Percentiles rank a stretch among this genome's conserved stretches.
phyloP scores from a whole-genome alignment of 345 rosid genomes.

The Trapa bicornis region DNA sequence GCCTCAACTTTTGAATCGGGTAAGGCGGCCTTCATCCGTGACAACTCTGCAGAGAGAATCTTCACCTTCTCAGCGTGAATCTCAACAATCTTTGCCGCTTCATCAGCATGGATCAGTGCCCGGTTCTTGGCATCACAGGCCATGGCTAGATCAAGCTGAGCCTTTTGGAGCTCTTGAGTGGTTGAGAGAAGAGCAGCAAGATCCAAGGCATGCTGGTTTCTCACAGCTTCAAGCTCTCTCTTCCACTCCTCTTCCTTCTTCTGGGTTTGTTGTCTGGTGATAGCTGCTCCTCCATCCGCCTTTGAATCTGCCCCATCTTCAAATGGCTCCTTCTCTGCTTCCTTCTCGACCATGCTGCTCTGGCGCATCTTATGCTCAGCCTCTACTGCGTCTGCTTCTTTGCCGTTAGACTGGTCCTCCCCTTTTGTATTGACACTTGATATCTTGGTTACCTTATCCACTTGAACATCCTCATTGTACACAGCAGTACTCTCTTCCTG shows the following conservation, averaged over 20 bases:
- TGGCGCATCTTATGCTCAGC: conserved; percentile 93
- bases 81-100: conserved; percentile 77
- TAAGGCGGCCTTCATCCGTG: conserved; percentile 45
- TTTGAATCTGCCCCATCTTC: conserved; percentile 57
- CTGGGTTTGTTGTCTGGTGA: conserved; percentile 47
- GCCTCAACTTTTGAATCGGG: conserved; percentile 60
- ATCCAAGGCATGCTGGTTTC: conserved; percentile 76
- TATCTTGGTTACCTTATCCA: conserved; percentile 16
- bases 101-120: conserved; percentile 79
- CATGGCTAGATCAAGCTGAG: neutral
- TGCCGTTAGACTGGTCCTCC: conserved; percentile 38
- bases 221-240: conserved; percentile 60
- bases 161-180: conserved; percentile 1
- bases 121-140: conserved; percentile 70
- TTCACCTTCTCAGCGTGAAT: conserved; percentile 70
- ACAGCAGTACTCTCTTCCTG: conserved; percentile 25
- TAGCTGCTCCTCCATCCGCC: conserved; percentile 40
- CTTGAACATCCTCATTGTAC: conserved; percentile 16
- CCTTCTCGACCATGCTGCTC: conserved; percentile 90
- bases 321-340: conserved; percentile 49
- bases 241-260: conserved; percentile 76
- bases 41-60: conserved; percentile 61
- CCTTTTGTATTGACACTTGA: conserved; percentile 39
- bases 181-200: conserved; percentile 7
- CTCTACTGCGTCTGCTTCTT: conserved; percentile 60